phyloP scores from a whole-genome alignment of 768 basidiomycete species.

The Boletus vinaceobasis region DNA sequence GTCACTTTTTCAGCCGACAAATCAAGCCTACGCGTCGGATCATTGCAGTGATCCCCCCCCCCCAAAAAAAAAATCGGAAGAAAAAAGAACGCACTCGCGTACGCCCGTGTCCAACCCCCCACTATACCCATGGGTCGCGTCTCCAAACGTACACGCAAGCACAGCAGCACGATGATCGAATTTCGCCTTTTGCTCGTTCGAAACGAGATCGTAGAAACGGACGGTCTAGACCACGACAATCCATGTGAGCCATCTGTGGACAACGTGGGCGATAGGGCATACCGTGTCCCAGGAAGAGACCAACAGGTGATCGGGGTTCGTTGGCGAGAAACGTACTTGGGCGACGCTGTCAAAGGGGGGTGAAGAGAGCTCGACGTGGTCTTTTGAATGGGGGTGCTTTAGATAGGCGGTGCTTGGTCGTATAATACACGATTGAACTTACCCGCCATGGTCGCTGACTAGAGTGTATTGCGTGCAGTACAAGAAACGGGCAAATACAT shows the following conservation, averaged over 20 bases:
- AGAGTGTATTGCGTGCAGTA: not conserved
- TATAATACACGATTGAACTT: not conserved
- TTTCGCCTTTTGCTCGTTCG: constrained; percentile 70
- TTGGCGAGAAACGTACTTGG: constrained; percentile 75
- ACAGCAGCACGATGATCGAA: constrained; percentile 89
- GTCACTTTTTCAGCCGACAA: constrained; percentile 67
- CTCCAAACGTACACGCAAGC: constrained; percentile 73
- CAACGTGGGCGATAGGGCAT: constrained; percentile 13
- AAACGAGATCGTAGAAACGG: constrained; percentile 49
- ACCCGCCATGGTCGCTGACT: constrained; percentile 15
- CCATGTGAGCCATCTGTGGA: constrained; percentile 11
- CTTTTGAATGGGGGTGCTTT: constrained; percentile 6
- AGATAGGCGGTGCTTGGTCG: not conserved
- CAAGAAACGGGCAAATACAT: not conserved
- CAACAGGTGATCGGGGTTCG: constrained; percentile 72
- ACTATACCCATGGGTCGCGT: constrained; percentile 67
- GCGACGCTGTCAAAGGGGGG: constrained; percentile 88
- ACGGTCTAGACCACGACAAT: constrained; percentile 51
- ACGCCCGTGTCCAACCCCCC: constrained; percentile 86
- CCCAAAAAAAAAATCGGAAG: not conserved
- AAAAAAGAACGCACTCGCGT: constrained; percentile 51
- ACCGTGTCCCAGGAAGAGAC: constrained; percentile 91
- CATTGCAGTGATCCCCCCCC: too few species aligned
- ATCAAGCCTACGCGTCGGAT: constrained; percentile 75
- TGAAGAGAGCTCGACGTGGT: constrained; percentile 48